Evolutionary conservation across 169 alveolate genomes (phyloP).

Genomic region (Cryptosporidium ubiquitum): DNA sequence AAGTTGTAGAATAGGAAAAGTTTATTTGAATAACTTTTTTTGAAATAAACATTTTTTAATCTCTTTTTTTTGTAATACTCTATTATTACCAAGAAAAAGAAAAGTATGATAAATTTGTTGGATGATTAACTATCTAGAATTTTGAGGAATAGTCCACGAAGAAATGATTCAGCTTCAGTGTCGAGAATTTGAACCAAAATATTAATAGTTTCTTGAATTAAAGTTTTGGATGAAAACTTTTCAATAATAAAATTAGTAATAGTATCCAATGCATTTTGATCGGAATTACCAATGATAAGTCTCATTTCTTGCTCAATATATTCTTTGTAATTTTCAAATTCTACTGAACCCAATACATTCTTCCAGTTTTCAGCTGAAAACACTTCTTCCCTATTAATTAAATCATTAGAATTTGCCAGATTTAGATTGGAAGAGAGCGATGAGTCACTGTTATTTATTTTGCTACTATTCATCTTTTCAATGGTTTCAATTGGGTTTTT

Average conservation of each 20-base stretch:
- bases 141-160: slow-evolving; percentile 15
- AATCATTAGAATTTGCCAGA: not conserved
- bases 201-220: slow-evolving; percentile 26
- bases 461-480: not conserved
- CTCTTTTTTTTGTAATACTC: too few species aligned
- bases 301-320: slow-evolving; percentile 25
- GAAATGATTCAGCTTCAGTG: slow-evolving; percentile 39
- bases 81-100: not conserved
- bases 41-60: too few species aligned
- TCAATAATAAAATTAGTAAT: slow-evolving; percentile 18
- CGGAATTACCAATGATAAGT: slow-evolving; percentile 51
- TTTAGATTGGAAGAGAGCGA: not conserved
- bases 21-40: not conserved
- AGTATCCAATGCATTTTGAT: slow-evolving; percentile 46
- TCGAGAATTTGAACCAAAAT: slow-evolving; percentile 24
- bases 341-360: not conserved
- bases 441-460: not conserved
- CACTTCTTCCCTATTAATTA: not conserved
- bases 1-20: too few species aligned
- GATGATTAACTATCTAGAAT: slow-evolving; percentile 11
- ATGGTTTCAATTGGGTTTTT: not conserved
- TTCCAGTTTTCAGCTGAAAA: slow-evolving; percentile 41
- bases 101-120: not conserved
- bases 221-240: not conserved
- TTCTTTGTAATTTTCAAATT: slow-evolving; percentile 6